Evolutionary conservation across 495 filamentous ascomycete species (phyloP).

Genomic region (Hyaloscypha bicolor): DNA sequence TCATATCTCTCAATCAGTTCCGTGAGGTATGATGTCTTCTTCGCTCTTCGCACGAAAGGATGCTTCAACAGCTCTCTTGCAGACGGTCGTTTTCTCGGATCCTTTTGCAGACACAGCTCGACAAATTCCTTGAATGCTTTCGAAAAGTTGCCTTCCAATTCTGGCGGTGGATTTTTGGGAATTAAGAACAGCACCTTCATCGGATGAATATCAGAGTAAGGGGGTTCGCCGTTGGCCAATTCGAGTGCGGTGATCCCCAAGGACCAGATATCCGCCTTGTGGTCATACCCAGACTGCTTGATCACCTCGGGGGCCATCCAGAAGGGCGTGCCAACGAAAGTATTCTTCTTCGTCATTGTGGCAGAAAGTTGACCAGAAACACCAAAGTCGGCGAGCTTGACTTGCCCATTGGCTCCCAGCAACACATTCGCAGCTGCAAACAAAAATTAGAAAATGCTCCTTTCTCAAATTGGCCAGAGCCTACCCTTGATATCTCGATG

Average conservation of each 20-base stretch:
- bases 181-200: slow-evolving; percentile 99
- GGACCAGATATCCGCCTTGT: slow-evolving; percentile 99
- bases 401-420: slow-evolving; percentile 84
- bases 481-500: slow-evolving; percentile 96
- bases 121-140: slow-evolving; percentile 95
- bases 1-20: slow-evolving; percentile 90
- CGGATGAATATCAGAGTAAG: slow-evolving; percentile 94
- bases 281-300: slow-evolving; percentile 96
- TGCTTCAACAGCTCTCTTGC: slow-evolving; percentile 88
- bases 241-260: slow-evolving; percentile 97
- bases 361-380: slow-evolving; percentile 96
- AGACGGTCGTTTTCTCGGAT: slow-evolving; percentile 83
- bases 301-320: slow-evolving; percentile 99
- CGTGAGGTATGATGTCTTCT: slow-evolving; percentile 86
- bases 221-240: slow-evolving; percentile 88
- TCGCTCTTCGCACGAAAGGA: slow-evolving; percentile 85
- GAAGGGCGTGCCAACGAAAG: slow-evolving; percentile 96
- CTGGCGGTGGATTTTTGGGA: slow-evolving; percentile 88
- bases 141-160: slow-evolving; percentile 82
- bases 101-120: slow-evolving; percentile 80
- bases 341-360: slow-evolving; percentile 99
- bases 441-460: slow-evolving; percentile 23
- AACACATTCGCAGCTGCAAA: slow-evolving; percentile 83
- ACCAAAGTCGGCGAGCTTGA: slow-evolving; percentile 97
- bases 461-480: not conserved